Base-by-base conservation (phyloP, 768 basidiomycete species). In the Psilocybe cyanescens region DNA sequence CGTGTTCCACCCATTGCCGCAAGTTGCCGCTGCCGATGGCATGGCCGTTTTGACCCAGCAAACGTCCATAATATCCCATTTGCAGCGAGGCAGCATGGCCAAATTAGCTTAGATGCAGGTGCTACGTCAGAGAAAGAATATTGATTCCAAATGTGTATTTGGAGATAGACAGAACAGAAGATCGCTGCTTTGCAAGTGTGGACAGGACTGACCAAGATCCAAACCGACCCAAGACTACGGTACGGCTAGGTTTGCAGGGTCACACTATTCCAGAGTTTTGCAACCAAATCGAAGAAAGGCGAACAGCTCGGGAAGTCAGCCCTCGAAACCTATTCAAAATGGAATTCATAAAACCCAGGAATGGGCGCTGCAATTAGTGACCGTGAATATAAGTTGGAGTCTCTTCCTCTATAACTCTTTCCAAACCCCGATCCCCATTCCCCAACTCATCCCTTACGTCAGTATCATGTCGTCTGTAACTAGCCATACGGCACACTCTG, bases 401-500 rank as follows among this genome's bases (percentile, higher is more conserved):
- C 69, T 61, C 68, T 58, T 71, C 67, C 71, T 70, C 68, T 66
- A 61, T 57, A 58, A 71, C 74, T 75, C 73, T 77, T 77, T 80
- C 76, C 70, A 75, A 78, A 79, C 78, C 81, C 83, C 80, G 79
- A 82, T 79, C 71, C 78, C 79, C 72, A 73, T 77, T 75, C 71
- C 75, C 76, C 73, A 69, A 72, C 78, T 79, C 74, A 74, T 70
- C 77, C 31, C 67, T 81, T 83, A 84, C 82, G 81, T 83, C 71
- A 81, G 5, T 79, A 56, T 80, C 76, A 86, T 86, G 83, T 85
- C 86, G 73, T 83, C 84, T 73, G 77, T 83, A 72, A 80, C 81
- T 65, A 76, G 79, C 71, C 80, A 84, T 79, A 77, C 84, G 78
- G 79, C 76, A 74, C 78, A 78, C 71, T 55, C 80, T 70, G 87